Evolutionary conservation across 163 green algal species (phyloP).

Genomic region (Volvox carteri): DNA sequence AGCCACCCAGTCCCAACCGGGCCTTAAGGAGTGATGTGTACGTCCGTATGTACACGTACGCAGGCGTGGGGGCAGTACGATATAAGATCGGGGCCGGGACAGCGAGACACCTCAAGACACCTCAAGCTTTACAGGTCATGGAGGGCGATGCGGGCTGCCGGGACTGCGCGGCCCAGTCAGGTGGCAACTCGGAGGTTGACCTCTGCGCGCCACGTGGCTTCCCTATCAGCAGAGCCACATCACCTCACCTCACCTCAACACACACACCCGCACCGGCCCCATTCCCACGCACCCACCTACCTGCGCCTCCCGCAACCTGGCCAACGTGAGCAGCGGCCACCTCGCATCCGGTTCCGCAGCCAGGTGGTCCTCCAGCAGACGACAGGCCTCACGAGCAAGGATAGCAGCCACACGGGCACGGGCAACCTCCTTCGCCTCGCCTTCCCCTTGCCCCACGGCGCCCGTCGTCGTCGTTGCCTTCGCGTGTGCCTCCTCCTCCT

Average conservation of each 20-base stretch:
- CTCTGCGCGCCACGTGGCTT: too few relatives aligned
- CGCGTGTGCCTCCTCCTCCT: conserved; percentile 7
- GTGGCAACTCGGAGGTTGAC: too few relatives aligned
- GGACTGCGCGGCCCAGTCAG: too few relatives aligned
- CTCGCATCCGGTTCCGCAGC: conserved; percentile 81
- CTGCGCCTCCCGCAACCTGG: conserved; percentile 76
- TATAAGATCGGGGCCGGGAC: too few relatives aligned
- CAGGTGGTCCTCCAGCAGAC: conserved; percentile 74
- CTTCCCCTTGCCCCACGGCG: not conserved
- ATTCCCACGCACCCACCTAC: conserved; percentile 28
- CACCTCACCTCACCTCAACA: not conserved
- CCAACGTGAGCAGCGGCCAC: conserved; percentile 86
- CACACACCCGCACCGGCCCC: not conserved
- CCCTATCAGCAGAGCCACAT: too few relatives aligned
- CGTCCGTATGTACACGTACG: not conserved
- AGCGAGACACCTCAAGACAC: too few relatives aligned
- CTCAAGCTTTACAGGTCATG: too few relatives aligned
- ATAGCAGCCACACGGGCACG: conserved; percentile 61
- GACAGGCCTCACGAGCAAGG: conserved; percentile 70
- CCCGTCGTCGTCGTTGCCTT: not conserved
- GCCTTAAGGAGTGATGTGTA: conserved; percentile 21
- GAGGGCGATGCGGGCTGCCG: too few relatives aligned
- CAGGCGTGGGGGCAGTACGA: too few relatives aligned
- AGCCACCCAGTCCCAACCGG: conserved; percentile 43
- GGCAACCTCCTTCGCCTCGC: not conserved